These are phyloP conservation scores for Akanthomyces dipterigenus DNA, from an alignment of 2,329 filamentous ascomycete species.

Conservation along the genomic window DNA sequence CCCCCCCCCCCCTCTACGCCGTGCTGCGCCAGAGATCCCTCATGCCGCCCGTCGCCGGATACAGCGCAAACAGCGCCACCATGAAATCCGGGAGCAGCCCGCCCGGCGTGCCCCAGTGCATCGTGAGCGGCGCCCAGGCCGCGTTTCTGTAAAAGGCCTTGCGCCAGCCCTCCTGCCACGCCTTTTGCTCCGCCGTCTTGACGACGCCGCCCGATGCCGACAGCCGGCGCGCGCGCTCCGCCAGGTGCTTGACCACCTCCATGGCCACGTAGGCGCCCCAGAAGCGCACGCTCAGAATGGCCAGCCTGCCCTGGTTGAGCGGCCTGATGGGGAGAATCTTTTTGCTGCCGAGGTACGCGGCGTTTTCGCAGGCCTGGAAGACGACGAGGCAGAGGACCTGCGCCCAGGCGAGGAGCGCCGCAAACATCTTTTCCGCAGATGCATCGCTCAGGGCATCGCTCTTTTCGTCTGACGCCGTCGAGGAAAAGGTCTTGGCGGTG, in stretches of 20 bases:
- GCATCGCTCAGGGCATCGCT: conserved; percentile 29
- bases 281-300: conserved; percentile 67
- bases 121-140: conserved; percentile 73
- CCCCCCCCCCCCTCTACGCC: conserved; percentile 15
- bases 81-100: conserved; percentile 42
- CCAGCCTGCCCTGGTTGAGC: conserved; percentile 53
- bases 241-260: conserved; percentile 61
- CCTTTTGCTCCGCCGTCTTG: conserved; percentile 27
- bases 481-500: conserved; percentile 24
- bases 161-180: conserved; percentile 50
- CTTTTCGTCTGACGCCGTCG: conserved; percentile 21
- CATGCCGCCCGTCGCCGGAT: conserved; percentile 40
- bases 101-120: conserved; percentile 72
- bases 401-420: conserved; percentile 50
- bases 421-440: conserved; percentile 29
- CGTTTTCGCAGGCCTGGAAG: conserved; percentile 80
- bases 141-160: conserved; percentile 61
- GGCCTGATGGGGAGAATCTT: conserved; percentile 57
- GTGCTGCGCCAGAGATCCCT: conserved; percentile 38
- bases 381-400: conserved; percentile 61
- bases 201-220: conserved; percentile 19
- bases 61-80: conserved; percentile 35
- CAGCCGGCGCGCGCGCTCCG: conserved; percentile 36
- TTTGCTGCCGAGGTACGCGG: conserved; percentile 67
- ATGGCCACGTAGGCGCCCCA: conserved; percentile 75